phyloP scores from a whole-genome alignment of 768 basidiomycete genomes.

The Trametes villosa region DNA sequence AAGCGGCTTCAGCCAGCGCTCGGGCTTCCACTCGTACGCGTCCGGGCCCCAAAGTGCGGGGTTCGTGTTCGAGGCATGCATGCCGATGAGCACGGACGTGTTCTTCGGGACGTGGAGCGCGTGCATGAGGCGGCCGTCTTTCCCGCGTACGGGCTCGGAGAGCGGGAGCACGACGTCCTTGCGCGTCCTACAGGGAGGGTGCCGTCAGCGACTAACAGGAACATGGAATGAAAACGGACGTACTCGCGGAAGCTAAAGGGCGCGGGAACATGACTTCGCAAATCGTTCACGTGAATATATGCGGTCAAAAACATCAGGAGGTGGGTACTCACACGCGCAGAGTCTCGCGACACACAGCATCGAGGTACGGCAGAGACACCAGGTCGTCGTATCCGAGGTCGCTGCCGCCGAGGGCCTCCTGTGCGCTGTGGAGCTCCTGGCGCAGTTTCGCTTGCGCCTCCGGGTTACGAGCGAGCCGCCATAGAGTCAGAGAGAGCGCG shows the following conservation, averaged over 20 bases:
- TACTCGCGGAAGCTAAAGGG: constrained; percentile 20
- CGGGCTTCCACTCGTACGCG: constrained; percentile 31
- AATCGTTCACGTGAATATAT: too few species aligned
- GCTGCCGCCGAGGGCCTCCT: constrained; percentile 15
- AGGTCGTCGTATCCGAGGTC: constrained; percentile 21
- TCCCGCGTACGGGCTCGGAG: constrained; percentile 18
- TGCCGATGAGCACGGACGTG: constrained; percentile 23
- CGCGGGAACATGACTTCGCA: constrained; percentile 11
- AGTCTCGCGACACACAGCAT: constrained; percentile 23
- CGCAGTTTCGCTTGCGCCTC: constrained; percentile 41
- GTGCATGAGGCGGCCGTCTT: constrained; percentile 22
- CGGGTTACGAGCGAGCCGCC: constrained; percentile 32
- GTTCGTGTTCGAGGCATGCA: constrained; percentile 30
- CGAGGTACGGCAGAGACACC: constrained; percentile 15
- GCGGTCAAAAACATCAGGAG: not conserved
- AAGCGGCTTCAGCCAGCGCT: constrained; percentile 28
- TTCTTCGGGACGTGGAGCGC: constrained; percentile 25
- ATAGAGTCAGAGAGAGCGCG: constrained; percentile 24
- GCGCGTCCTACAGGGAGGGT: not conserved
- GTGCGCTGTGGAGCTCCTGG: constrained; percentile 21
- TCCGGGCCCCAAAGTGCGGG: constrained; percentile 32
- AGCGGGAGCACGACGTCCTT: constrained; percentile 25
- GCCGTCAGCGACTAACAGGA: too few species aligned
- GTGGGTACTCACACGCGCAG: constrained; percentile 16
- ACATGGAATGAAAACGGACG: not conserved